phyloP scores from a whole-genome alignment of 2,329 filamentous ascomycete species.

The Pestalotiopsis sp. region DNA sequence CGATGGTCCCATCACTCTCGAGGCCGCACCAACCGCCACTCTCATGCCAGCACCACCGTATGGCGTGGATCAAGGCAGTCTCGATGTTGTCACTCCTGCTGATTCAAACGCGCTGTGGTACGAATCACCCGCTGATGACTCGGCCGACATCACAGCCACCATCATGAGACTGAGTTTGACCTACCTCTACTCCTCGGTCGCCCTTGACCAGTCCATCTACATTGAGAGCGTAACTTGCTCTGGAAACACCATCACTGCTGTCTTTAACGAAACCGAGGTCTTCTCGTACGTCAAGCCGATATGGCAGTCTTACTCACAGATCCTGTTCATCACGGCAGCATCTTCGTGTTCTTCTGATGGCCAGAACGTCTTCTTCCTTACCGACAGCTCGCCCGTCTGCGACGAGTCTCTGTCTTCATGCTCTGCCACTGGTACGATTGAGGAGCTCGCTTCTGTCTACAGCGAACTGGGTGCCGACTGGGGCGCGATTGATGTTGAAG shows the following conservation, averaged over 20 bases:
- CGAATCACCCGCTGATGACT: background rate
- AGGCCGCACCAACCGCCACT: background rate
- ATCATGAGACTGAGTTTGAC: constrained; percentile 1
- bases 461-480: background rate
- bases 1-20: background rate
- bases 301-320: background rate
- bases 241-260: background rate
- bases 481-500: background rate
- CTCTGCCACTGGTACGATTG: background rate
- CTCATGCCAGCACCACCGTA: background rate
- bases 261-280: background rate
- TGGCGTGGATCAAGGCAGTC: background rate
- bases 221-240: background rate
- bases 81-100: constrained; percentile 2
- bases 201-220: constrained; percentile 3
- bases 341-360: background rate
- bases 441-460: background rate
- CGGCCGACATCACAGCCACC: background rate
- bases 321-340: background rate
- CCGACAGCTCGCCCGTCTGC: background rate
- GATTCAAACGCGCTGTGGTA: background rate
- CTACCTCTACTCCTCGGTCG: background rate
- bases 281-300: background rate
- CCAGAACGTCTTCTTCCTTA: background rate
- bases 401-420: background rate